Percentiles rank a stretch among this genome's conserved stretches.
Conservation (phyloP, 2,329 filamentous ascomycete genomes). For the Purpureocillium lavendulum region DNA sequence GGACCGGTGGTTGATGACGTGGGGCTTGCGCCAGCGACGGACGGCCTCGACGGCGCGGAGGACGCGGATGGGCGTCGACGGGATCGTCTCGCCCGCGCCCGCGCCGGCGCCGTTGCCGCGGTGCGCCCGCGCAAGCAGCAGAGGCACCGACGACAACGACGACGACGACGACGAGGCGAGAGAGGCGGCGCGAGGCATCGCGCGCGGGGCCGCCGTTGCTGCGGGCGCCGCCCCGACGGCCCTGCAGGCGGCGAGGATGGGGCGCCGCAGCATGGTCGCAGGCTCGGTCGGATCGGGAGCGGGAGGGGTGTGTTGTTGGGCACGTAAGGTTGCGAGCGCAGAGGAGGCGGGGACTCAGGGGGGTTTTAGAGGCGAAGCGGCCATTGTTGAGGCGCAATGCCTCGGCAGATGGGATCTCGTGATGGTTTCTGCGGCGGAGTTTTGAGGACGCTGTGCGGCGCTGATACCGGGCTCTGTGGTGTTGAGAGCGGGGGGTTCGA, state of each 20-base stretch:
- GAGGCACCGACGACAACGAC: neutral
- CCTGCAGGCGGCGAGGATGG: neutral
- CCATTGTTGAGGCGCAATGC: conserved; percentile 24
- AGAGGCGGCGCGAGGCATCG: neutral
- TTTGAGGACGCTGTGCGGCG: conserved; percentile 26
- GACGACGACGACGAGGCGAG: conserved; percentile 1
- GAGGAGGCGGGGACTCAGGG: conserved; percentile 5
- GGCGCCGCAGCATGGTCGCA: neutral
- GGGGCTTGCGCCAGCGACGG: conserved; percentile 59
- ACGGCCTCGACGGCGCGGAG: conserved; percentile 69
- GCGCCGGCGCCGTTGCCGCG: conserved; percentile 2
- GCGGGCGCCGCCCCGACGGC: conserved; percentile 1
- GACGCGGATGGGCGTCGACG: conserved; percentile 55
- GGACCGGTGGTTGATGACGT: conserved; percentile 57
- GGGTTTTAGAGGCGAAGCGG: conserved; percentile 9
- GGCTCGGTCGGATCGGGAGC: neutral
- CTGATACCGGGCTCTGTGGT: neutral
- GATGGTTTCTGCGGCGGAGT: conserved; percentile 41
- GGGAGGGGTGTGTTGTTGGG: neutral
- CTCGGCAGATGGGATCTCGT: conserved; percentile 21
- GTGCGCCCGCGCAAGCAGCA: conserved; percentile 11
- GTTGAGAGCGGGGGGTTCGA: neutral
- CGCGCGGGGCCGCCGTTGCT: conserved; percentile 1
- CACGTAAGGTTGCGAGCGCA: conserved; percentile 1
- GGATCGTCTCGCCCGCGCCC: conserved; percentile 34